Base-by-base conservation (phyloP, 345 rosid genomes). In the Cardiospermum halicacabum region DNA sequence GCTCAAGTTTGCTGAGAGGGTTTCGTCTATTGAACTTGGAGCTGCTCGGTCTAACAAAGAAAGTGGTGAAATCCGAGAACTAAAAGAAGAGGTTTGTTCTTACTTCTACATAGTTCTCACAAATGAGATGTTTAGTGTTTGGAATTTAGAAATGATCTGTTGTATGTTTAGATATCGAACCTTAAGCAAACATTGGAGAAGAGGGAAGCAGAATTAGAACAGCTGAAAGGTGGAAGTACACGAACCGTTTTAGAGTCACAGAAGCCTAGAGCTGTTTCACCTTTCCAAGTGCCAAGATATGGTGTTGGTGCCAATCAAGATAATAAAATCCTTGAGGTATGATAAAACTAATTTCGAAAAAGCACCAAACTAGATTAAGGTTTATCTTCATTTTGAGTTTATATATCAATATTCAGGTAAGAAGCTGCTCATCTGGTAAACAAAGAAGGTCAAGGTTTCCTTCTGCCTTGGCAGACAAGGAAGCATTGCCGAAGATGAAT, bases 1-100 rank as follows among this genome's bases (percentile, higher is more conserved):
- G 0, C 93, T 94, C 40, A 91, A 94, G 80, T 94, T 94, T 65
- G 96, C 97, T 1, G 97, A 94, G 81, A 84, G 99, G 68, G 99
- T 91, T 58, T 89, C 99, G 2, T 82, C 96, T 24, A 82, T 94
- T 34, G 99, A 94, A 68, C 93, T 94, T 7, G 99, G 99, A 19
- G 96, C 99, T 54, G 99, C 99, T 69, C 74, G 81, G 54, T 78
- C 96, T 13, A 94, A 94, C 75, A 94, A 91, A 70, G 99, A 94
- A 80, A 85, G 87, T 28, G 96, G 97, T 13, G 96, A 94, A 73
- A 84, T 91, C 21, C 80, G 89, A 64, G 89, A 91, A 60, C 91
- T 94, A 48, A 94, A 87, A 60, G 99, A 91, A 47, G 97, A 94
- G 99, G 99, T 91, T 61, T 53, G 4, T 24, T 49, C 66, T n/a